Conservation (phyloP, 106 monocot genomes). For the Acorus gramineus region DNA sequence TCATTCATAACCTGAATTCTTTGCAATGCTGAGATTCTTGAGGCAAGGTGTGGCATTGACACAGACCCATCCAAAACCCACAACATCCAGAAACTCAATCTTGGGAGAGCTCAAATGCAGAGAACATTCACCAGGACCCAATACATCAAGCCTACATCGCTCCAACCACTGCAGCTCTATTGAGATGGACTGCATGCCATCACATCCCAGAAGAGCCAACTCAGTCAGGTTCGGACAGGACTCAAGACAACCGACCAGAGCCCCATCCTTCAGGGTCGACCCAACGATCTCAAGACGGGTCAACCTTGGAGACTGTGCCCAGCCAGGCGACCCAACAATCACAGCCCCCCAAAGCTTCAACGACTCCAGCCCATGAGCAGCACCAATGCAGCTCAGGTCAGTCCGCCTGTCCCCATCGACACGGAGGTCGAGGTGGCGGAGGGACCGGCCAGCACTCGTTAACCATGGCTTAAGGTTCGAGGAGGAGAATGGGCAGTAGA, state of each 20-base stretch:
- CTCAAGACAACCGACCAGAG: constrained; percentile 29
- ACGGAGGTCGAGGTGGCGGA: constrained; percentile 71
- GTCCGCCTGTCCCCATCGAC: background rate
- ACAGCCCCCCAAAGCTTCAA: constrained; percentile 85
- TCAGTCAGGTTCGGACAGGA: constrained; percentile 70
- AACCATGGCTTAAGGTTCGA: constrained; percentile 45
- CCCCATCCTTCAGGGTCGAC: constrained; percentile 37
- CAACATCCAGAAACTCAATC: no score
- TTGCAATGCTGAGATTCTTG: no score
- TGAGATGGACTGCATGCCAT: constrained; percentile 33
- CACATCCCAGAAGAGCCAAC: constrained; percentile 81
- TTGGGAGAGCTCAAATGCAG: no score
- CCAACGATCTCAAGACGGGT: constrained; percentile 61
- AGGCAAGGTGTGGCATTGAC: no score
- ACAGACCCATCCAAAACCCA: no score
- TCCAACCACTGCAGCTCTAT: constrained; percentile 48
- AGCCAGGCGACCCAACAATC: constrained; percentile 39
- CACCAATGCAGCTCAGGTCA: constrained; percentile 41
- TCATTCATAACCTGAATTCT: no score
- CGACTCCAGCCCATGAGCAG: constrained; percentile 36
- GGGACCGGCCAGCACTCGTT: constrained; percentile 21
- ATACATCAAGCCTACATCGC: constrained; percentile 76
- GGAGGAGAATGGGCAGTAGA: constrained; percentile 78
- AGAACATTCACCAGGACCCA: no score
- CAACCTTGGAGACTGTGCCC: constrained; percentile 37